Evolutionary conservation across 805 yeast species (phyloP).

Genomic region (Lipomyces yamanashiensis): DNA sequence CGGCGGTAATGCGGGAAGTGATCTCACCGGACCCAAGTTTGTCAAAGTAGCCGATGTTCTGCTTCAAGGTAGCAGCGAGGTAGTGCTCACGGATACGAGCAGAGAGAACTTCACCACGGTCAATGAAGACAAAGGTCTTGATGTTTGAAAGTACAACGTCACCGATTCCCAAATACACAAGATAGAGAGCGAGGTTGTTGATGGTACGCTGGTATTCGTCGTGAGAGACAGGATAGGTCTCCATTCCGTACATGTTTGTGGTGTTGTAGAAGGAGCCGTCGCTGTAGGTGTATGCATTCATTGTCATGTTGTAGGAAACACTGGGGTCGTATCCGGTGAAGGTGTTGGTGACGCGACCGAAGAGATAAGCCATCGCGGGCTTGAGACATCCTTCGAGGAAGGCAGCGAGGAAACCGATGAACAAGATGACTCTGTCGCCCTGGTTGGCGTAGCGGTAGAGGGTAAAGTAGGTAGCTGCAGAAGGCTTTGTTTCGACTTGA

Average conservation of each 20-base stretch:
- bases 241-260: slow-evolving; percentile 5
- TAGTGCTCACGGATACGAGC: slow-evolving; percentile 49
- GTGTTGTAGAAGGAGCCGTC: slow-evolving; percentile 30
- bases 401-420: slow-evolving; percentile 44
- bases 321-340: slow-evolving; percentile 42
- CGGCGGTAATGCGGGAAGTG: slow-evolving; percentile 51
- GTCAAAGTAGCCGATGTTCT: slow-evolving; percentile 52
- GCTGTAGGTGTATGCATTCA: slow-evolving; percentile 36
- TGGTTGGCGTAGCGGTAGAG: slow-evolving; percentile 46
- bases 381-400: slow-evolving; percentile 48
- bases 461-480: slow-evolving; percentile 39
- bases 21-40: slow-evolving; percentile 51
- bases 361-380: slow-evolving; percentile 44
- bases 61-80: slow-evolving; percentile 47
- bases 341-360: slow-evolving; percentile 48
- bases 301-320: slow-evolving; percentile 18
- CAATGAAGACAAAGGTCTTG: slow-evolving; percentile 47
- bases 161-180: slow-evolving; percentile 50
- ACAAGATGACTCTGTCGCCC: slow-evolving; percentile 41
- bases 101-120: slow-evolving; percentile 50
- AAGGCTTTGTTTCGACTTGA: slow-evolving; percentile 42
- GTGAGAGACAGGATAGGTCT: slow-evolving; percentile 14
- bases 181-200: slow-evolving; percentile 39
- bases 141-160: slow-evolving; percentile 39
- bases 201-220: slow-evolving; percentile 28